A percentile compares a stretch with the other conserved stretches of the same genome.
phyloP scores from a whole-genome alignment of 1,139 yeast genomes.

The Torulaspora globosa region DNA sequence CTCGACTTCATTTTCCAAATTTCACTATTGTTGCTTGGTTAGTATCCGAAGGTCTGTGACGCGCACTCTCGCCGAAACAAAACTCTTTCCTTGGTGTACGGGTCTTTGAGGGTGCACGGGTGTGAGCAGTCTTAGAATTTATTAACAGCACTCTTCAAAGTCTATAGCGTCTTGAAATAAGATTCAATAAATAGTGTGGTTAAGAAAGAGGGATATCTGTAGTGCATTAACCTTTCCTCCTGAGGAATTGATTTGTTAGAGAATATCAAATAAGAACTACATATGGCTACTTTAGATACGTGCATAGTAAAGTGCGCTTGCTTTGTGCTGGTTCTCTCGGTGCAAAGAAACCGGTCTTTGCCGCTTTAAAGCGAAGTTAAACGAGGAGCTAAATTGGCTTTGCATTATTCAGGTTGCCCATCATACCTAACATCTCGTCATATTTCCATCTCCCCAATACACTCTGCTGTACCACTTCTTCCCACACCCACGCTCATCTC shows the following conservation, averaged over 20 bases:
- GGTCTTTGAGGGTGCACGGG: neutral
- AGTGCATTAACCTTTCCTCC: neutral
- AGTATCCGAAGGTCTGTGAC: neutral
- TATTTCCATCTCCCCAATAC: conserved; percentile 70
- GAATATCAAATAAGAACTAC: neutral
- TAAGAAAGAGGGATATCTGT: neutral
- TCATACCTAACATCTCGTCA: conserved; percentile 26
- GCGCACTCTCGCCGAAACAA: neutral
- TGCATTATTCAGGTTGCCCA: neutral
- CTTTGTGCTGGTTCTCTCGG: neutral
- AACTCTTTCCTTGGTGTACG: neutral
- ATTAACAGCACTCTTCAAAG: too few species aligned
- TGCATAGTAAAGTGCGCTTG: neutral
- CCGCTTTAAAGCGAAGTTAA: neutral
- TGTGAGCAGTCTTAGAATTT: neutral
- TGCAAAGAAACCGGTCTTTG: conserved; percentile 2
- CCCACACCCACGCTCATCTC: conserved; percentile 21
- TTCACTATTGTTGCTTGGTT: conserved; percentile 1
- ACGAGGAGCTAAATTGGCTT: neutral
- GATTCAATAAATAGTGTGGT: too few species aligned
- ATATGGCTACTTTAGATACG: neutral
- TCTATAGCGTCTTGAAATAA: too few species aligned
- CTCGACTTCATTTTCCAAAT: neutral
- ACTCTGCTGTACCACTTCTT: conserved; percentile 48
- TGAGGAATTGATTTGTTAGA: conserved; percentile 1